Percentiles rank a stretch among this genome's conserved stretches.
Conservation (phyloP, 2,329 filamentous ascomycete genomes). For the Epicoccum sorghinum region DNA sequence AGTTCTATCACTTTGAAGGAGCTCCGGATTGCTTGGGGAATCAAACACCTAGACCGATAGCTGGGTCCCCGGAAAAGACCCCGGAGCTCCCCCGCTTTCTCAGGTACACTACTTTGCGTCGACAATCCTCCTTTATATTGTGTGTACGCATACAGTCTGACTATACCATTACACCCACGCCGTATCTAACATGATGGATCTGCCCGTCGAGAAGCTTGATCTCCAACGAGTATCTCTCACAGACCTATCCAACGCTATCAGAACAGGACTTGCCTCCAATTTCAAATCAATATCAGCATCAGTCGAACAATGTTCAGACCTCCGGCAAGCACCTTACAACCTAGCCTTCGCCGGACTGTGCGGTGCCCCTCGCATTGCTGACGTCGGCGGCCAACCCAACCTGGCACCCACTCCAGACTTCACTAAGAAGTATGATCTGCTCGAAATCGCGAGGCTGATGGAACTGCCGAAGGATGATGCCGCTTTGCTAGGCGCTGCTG, state of each 20-base stretch:
- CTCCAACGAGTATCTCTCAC: slow-evolving; percentile 2
- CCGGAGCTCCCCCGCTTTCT: neutral
- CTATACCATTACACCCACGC: too few species aligned
- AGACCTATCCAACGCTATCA: slow-evolving; percentile 6
- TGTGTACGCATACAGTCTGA: too few species aligned
- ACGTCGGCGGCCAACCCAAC: slow-evolving; percentile 53
- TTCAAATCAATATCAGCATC: slow-evolving; percentile 6
- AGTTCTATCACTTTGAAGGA: too few species aligned
- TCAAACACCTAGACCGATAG: too few species aligned
- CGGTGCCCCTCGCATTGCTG: slow-evolving; percentile 50
- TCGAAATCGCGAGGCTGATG: slow-evolving; percentile 18
- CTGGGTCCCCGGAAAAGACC: neutral
- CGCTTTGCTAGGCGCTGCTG: slow-evolving; percentile 24
- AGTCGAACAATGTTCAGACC: slow-evolving; percentile 46
- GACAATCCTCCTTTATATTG: neutral
- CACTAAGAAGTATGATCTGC: slow-evolving; percentile 14
- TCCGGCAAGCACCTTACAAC: slow-evolving; percentile 46
- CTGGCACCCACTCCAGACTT: slow-evolving; percentile 20
- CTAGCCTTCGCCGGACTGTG: slow-evolving; percentile 50
- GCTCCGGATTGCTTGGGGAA: too few species aligned
- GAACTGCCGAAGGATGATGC: slow-evolving; percentile 18
- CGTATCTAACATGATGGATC: neutral
- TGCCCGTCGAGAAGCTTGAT: neutral
- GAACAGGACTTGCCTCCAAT: neutral
- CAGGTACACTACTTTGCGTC: neutral